Conservation (phyloP, 2,329 filamentous ascomycete species). For the Xylaria sp. region DNA sequence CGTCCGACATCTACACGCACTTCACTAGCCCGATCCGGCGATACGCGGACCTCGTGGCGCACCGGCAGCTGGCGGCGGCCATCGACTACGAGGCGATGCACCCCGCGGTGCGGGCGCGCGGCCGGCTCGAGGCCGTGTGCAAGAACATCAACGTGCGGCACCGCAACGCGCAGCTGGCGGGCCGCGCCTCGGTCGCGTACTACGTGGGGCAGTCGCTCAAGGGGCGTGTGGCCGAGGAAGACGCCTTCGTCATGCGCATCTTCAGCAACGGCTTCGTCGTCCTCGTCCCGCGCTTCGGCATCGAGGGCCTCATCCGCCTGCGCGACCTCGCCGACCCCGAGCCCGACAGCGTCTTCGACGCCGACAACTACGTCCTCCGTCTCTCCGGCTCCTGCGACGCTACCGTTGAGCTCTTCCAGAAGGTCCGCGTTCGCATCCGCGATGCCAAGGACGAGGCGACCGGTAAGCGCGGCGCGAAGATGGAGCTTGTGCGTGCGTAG, state of each 20-base stretch:
- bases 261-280: conserved; percentile 98
- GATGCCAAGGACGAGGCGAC: conserved; percentile 94
- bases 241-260: conserved; percentile 95
- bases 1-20: conserved; percentile 96
- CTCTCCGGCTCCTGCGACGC: conserved; percentile 61
- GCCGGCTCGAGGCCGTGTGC: conserved; percentile 89
- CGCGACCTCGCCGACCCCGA: conserved; percentile 80
- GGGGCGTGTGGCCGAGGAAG: conserved; percentile 75
- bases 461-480: conserved; percentile 90
- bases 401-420: conserved; percentile 85
- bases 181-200: conserved; percentile 92
- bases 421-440: conserved; percentile 84
- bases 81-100: conserved; percentile 93
- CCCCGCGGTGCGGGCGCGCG: conserved; percentile 77
- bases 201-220: conserved; percentile 97
- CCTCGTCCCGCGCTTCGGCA: conserved; percentile 92
- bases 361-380: conserved; percentile 79
- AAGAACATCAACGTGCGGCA: conserved; percentile 98
- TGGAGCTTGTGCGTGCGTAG: conserved; percentile 61
- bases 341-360: conserved; percentile 82
- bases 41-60: conserved; percentile 94
- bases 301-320: conserved; percentile 88
- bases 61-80: conserved; percentile 91
- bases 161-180: conserved; percentile 95
- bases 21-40: conserved; percentile 97